Evolutionary conservation across 1,284 basidiomycete species (phyloP).

Genomic region (Trametes versicolor): DNA sequence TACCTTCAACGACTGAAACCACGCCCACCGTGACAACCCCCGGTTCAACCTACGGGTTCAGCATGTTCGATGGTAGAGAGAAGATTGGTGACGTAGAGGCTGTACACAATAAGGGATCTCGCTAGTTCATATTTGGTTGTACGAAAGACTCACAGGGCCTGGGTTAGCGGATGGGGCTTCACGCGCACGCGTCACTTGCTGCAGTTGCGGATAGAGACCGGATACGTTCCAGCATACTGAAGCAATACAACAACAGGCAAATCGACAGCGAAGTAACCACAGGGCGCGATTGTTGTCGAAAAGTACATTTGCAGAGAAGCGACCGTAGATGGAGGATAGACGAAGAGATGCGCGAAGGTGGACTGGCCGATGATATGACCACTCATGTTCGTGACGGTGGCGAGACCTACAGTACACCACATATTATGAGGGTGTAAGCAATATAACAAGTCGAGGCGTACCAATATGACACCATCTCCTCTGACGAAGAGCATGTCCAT

Average conservation of each 20-base stretch:
- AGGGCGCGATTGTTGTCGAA: slow-evolving; percentile 39
- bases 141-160: slow-evolving; percentile 22
- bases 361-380: background rate
- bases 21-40: slow-evolving; percentile 11
- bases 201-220: background rate
- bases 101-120: background rate
- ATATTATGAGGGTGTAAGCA: background rate
- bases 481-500: slow-evolving; percentile 99
- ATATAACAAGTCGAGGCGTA: slow-evolving; percentile 26
- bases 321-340: slow-evolving; percentile 2
- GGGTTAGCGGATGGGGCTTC: background rate
- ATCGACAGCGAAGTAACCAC: slow-evolving; percentile 12
- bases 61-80: background rate
- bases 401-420: slow-evolving; percentile 63
- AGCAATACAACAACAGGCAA: slow-evolving; percentile 26
- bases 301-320: slow-evolving; percentile 47
- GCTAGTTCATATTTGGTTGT: slow-evolving; percentile 7
- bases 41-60: slow-evolving; percentile 12
- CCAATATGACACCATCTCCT: slow-evolving; percentile 93
- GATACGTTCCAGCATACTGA: slow-evolving; percentile 11
- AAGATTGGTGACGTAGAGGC: slow-evolving; percentile 3
- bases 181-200: background rate
- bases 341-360: slow-evolving; percentile 12
- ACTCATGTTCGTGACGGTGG: slow-evolving; percentile 69
- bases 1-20: slow-evolving; percentile 6